These are phyloP conservation scores for Ilyonectria mors-panacis DNA, from an alignment of 2,329 filamentous ascomycete genomes.

Conservation along the genomic window DNA sequence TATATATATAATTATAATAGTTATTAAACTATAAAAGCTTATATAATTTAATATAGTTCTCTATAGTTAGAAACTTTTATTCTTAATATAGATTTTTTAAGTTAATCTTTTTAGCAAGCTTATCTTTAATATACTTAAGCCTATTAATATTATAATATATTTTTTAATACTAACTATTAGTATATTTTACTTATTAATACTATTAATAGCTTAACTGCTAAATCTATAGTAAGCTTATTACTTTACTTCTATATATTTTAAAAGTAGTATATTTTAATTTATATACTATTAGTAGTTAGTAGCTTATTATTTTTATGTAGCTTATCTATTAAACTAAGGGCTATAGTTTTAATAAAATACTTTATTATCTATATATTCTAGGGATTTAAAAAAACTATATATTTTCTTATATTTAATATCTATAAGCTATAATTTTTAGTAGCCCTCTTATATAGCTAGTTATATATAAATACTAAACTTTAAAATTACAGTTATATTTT, in stretches of 20 bases:
- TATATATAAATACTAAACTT: too few species aligned
- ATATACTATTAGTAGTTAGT: slow-evolving; percentile 1
- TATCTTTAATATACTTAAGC: slow-evolving; percentile 11
- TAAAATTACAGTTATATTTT: too few species aligned
- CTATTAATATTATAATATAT: too few species aligned
- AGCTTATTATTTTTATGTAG: background rate
- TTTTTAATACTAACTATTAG: too few species aligned
- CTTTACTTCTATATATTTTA: background rate
- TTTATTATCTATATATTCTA: background rate
- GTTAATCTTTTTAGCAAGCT: slow-evolving; percentile 7
- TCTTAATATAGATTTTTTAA: background rate
- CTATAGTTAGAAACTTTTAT: slow-evolving; percentile 14
- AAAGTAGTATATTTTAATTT: background rate
- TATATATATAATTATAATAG: slow-evolving; percentile 19
- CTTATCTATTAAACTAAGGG: background rate
- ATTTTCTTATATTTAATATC: background rate
- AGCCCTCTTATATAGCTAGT: too few species aligned
- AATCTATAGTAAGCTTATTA: background rate
- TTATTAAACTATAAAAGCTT: slow-evolving; percentile 18
- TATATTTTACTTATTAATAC: background rate
- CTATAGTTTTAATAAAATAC: background rate
- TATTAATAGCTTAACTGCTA: background rate
- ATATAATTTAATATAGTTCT: too few species aligned
- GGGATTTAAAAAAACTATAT: background rate
- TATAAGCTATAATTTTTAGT: too few species aligned